Conservation (phyloP, 129 eudicot genomes). For the Gnaphalium uliginosum region DNA sequence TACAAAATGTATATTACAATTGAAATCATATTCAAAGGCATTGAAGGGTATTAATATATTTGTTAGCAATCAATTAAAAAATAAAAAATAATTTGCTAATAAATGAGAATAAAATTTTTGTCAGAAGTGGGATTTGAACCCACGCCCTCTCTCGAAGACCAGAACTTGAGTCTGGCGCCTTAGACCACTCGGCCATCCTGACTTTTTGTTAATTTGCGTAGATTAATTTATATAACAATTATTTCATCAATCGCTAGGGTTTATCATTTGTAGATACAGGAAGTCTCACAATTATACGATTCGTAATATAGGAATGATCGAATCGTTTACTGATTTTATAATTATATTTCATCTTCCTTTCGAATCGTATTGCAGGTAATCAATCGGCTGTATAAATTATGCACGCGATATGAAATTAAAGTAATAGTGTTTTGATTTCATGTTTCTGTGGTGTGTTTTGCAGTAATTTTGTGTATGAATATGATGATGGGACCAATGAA, state of each 20-base stretch:
- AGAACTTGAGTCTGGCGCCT: constrained; percentile 99
- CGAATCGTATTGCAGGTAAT: constrained; percentile 2
- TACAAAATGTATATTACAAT: no score
- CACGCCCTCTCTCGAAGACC: constrained; percentile 97
- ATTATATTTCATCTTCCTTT: background rate
- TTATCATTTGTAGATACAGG: background rate
- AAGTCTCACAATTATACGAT: background rate
- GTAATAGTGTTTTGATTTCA: background rate
- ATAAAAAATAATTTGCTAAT: no score
- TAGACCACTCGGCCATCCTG: constrained; percentile 99
- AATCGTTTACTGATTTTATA: background rate
- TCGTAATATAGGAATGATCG: background rate
- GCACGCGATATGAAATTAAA: background rate
- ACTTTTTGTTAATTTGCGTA: background rate
- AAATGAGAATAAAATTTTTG: background rate
- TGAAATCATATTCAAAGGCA: no score
- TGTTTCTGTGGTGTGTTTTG: constrained; percentile 5
- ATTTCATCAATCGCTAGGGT: background rate
- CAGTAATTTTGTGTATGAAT: constrained; percentile 25
- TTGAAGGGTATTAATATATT: no score
- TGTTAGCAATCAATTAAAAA: no score
- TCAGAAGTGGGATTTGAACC: constrained; percentile 99
- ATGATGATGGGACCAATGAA: constrained; percentile 42
- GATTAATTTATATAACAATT: background rate
- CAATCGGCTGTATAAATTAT: background rate